phyloP scores from a whole-genome alignment of 352 stramenopile genomes.

The Aphanomyces stellatus region DNA sequence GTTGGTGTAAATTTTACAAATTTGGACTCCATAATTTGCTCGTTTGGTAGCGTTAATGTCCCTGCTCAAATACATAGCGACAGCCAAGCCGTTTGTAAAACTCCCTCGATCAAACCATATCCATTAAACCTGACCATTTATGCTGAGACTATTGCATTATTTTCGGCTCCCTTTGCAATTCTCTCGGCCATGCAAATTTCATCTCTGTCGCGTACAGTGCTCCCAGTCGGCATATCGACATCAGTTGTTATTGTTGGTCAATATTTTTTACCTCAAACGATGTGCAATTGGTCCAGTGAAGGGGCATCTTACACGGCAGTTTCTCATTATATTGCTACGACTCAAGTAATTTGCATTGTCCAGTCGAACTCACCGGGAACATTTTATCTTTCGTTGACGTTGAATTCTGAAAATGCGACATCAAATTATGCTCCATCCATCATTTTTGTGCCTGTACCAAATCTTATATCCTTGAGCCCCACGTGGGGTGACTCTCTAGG shows the following conservation, averaged over 20 bases:
- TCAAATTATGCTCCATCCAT: too few relatives aligned
- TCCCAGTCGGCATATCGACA: not conserved
- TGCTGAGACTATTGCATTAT: too few relatives aligned
- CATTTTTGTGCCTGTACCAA: not conserved
- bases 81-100: not conserved
- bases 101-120: not conserved
- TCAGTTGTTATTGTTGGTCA: not conserved
- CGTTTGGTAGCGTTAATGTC: too few relatives aligned
- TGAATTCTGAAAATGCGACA: too few relatives aligned
- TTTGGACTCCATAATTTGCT: too few relatives aligned
- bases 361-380: too few relatives aligned
- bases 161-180: not conserved
- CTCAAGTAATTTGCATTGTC: not conserved
- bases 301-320: not conserved
- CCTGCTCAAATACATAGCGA: too few relatives aligned
- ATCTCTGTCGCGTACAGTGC: not conserved
- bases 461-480: not conserved
- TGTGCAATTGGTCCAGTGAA: not conserved
- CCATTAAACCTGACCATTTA: not conserved
- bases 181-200: not conserved
- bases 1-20: too few relatives aligned
- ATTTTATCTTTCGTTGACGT: too few relatives aligned
- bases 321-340: not conserved
- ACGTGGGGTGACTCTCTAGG: not conserved
- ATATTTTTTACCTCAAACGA: not conserved